phyloP scores from a whole-genome alignment of 805 yeast species.

The Sugiyamaella qingdaonensis region DNA sequence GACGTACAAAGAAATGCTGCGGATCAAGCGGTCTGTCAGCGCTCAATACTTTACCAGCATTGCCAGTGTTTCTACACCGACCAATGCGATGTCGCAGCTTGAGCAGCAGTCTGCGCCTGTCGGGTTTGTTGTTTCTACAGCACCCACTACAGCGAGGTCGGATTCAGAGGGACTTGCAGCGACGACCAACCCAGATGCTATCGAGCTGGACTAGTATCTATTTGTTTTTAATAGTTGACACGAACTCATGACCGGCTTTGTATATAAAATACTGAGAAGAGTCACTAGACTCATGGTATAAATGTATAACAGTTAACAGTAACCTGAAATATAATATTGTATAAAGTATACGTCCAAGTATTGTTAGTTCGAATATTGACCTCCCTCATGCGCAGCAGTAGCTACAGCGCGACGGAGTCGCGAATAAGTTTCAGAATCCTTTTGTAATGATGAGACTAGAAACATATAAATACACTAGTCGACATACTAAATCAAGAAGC shows the following conservation, averaged over 20 bases:
- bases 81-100: conserved; percentile 7
- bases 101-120: conserved; percentile 18
- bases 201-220: conserved; percentile 16
- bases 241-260: too few species aligned
- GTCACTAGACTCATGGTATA: too few species aligned
- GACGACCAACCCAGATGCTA: conserved; percentile 21
- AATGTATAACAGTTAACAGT: too few species aligned
- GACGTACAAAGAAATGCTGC: conserved; percentile 69
- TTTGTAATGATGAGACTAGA: too few species aligned
- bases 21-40: conserved; percentile 48
- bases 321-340: background rate
- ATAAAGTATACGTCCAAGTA: background rate
- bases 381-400: too few species aligned
- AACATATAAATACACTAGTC: too few species aligned
- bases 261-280: too few species aligned
- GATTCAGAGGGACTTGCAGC: background rate
- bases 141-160: background rate
- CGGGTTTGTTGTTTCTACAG: conserved; percentile 23
- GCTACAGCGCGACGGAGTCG: too few species aligned
- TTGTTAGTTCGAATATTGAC: too few species aligned
- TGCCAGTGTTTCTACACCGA: conserved; percentile 13
- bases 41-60: conserved; percentile 14
- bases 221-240: too few species aligned
- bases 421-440: too few species aligned
- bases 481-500: background rate